Percentiles rank a stretch among this genome's conserved stretches.
phyloP scores from a whole-genome alignment of 768 basidiomycete genomes.

The Phanerodontia chrysosporium region DNA sequence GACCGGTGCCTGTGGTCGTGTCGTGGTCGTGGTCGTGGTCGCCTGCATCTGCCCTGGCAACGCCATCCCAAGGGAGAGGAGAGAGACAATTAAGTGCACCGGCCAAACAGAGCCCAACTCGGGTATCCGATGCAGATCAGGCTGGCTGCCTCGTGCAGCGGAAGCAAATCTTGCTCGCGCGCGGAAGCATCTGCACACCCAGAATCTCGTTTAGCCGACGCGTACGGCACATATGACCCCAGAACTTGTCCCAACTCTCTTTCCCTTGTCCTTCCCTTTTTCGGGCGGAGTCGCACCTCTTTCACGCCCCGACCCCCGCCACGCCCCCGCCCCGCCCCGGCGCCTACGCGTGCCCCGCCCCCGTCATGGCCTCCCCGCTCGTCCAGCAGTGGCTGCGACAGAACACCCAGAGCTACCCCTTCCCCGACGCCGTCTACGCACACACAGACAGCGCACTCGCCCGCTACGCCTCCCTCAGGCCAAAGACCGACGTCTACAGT shows the following conservation, averaged over 20 bases:
- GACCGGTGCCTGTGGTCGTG: background rate
- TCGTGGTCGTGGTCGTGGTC: no score
- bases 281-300: no score
- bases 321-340: background rate
- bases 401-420: slow-evolving; percentile 52
- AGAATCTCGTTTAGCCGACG: background rate
- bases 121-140: slow-evolving; percentile 17
- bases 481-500: slow-evolving; percentile 82
- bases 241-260: slow-evolving; percentile 4
- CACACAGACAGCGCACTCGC: slow-evolving; percentile 61
- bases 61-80: background rate
- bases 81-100: background rate
- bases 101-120: slow-evolving; percentile 1
- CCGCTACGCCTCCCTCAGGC: slow-evolving; percentile 54
- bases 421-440: slow-evolving; percentile 51
- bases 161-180: slow-evolving; percentile 22
- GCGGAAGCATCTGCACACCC: slow-evolving; percentile 16
- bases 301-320: background rate
- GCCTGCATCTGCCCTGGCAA: background rate
- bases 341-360: background rate
- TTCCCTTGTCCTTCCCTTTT: background rate
- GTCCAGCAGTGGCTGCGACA: slow-evolving; percentile 63
- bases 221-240: slow-evolving; percentile 15
- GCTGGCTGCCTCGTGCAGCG: slow-evolving; percentile 14
- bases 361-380: slow-evolving; percentile 17